Evolutionary conservation across 176 grass and related monocot species (phyloP), one percentile per base, ranked within the genome.

Genomic region (Oryza coarctata): DNA sequence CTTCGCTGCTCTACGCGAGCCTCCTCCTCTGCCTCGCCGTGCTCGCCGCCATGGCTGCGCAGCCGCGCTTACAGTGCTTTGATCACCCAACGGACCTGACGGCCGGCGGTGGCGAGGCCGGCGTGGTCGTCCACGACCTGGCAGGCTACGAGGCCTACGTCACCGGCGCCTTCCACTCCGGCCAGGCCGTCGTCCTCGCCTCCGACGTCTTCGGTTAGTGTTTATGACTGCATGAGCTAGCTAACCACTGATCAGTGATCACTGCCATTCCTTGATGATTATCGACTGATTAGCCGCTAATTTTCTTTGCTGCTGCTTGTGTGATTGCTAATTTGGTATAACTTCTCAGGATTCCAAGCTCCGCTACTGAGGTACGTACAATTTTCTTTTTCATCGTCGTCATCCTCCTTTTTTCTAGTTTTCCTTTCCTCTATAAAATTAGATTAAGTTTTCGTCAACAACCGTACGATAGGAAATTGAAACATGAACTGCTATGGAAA

Each of bases 311-410:
- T 15, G 10, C 0, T 22, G 3, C 4, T 10, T 29, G 18, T 0
- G 9, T 64, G 39, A 44, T 38, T 74, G 32, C 17, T 4, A 18
- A 15, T 63, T 77, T 39, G 7, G 13, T 38, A 50, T 11, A 12
- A 38, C 71, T 71, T 63, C 30, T 43, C 12, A 80, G 84, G 84
- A 23, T 86, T 75, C 45, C 68, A 86, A 65, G 84, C 70, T 15
- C 84, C 84, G 3, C 27, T 86, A 38, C 71, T 86, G 9, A 86
- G 84, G 84, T 86, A 45, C n/a, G n/a, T n/a, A 7, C 7, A 45
- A 13, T 45, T 15, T 45, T 15, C 43, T 15, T 45, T 45, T 35
- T 22, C 31, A 2, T 14, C 13, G 34, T 69, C 3, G 3, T 69
- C 65, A 2, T 23, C 66, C 10, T 38, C 9, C 8, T n/a, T 12